A percentile compares a stretch with the other conserved stretches of the same genome.
These are phyloP conservation scores for Fusarium protoensiforme DNA, from an alignment of 2,329 filamentous ascomycete species.

Conservation along the genomic window DNA sequence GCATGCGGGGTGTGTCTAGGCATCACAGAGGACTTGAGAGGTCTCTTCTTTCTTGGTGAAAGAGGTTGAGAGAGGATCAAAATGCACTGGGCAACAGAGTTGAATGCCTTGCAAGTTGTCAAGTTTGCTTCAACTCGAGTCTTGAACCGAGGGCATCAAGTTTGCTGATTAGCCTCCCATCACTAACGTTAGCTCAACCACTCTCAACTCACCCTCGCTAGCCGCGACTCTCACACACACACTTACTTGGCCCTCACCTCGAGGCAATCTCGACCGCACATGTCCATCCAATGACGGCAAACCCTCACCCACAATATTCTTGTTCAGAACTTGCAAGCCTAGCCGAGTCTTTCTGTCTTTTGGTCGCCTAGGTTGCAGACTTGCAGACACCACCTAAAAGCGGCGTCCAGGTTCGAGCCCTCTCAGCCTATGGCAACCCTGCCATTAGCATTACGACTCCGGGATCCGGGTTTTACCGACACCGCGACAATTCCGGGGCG, in stretches of 20 bases:
- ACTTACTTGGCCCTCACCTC: neutral
- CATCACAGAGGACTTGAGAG: neutral
- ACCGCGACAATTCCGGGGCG: slow-evolving; percentile 7
- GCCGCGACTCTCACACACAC: slow-evolving; percentile 11
- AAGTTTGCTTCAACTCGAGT: neutral
- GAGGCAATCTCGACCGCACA: neutral
- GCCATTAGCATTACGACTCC: slow-evolving; percentile 46
- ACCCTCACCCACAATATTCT: slow-evolving; percentile 7
- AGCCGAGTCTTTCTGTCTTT: slow-evolving; percentile 18
- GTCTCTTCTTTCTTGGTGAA: slow-evolving; percentile 17
- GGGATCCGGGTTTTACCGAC: slow-evolving; percentile 41
- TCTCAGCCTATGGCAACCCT: slow-evolving; percentile 48
- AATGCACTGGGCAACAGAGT: neutral
- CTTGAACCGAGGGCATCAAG: neutral
- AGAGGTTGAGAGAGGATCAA: neutral
- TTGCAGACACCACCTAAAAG: slow-evolving; percentile 19
- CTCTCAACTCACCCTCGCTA: slow-evolving; percentile 8
- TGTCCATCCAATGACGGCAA: slow-evolving; percentile 25
- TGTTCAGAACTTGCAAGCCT: slow-evolving; percentile 20
- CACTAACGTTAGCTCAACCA: neutral
- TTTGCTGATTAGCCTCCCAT: neutral
- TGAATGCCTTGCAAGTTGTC: neutral
- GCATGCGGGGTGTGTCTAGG: slow-evolving; percentile 11
- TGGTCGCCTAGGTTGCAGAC: neutral
- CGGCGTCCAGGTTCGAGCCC: slow-evolving; percentile 2